Conservation (phyloP, 441 rosid species). For the Brassica hybrid region DNA sequence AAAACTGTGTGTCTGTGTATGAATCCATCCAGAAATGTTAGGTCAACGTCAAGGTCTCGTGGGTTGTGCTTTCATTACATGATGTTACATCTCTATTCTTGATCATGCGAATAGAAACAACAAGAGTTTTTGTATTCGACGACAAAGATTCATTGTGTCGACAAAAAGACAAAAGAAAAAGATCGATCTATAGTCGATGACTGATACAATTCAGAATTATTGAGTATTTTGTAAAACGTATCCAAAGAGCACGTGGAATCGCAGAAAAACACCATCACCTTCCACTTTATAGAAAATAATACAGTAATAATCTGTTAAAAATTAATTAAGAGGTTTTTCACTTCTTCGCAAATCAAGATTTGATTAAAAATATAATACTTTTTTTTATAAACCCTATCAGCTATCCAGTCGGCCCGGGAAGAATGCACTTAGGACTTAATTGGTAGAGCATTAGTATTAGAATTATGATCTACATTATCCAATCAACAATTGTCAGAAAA, state of each 20-base stretch:
- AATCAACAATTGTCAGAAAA: too few species aligned
- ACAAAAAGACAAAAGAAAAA: neutral
- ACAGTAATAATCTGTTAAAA: neutral
- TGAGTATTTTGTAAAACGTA: neutral
- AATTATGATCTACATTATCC: too few species aligned
- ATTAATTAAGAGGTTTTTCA: too few species aligned
- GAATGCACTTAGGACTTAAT: too few species aligned
- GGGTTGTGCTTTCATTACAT: slow-evolving; percentile 24
- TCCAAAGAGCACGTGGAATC: neutral
- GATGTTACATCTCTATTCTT: slow-evolving; percentile 24
- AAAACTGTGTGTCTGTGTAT: slow-evolving; percentile 2
- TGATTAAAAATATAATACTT: too few species aligned
- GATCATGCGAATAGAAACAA: slow-evolving; percentile 12
- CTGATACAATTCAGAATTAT: neutral
- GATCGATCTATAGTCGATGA: neutral
- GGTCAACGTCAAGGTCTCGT: slow-evolving; percentile 19
- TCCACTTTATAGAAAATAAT: neutral
- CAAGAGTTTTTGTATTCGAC: neutral
- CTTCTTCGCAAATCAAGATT: too few species aligned
- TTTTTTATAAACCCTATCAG: too few species aligned
- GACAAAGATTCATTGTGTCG: neutral
- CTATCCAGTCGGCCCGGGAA: too few species aligned
- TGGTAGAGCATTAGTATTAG: too few species aligned
- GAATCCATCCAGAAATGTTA: slow-evolving; percentile 1
- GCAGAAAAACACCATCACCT: neutral